Base-by-base conservation (phyloP, 805 yeast species). In the Yamadazyma paraphyllophila region DNA sequence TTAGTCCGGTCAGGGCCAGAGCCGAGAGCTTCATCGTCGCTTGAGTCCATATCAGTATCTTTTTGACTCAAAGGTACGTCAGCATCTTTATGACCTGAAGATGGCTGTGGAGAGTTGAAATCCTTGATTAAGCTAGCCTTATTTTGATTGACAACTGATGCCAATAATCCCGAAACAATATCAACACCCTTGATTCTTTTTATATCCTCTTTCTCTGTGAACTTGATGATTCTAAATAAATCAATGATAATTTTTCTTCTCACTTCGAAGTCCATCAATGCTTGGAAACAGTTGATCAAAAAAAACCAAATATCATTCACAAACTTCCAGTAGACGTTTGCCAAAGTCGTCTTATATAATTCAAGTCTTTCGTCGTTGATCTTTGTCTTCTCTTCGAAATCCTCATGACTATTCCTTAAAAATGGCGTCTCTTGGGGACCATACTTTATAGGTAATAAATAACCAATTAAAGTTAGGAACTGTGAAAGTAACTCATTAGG, bases 211-310 rank as follows among this genome's bases (percentile, higher is more conserved):
- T 57, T 52, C 3, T 60, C 54, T 12, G 75, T 52, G 34, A 79
- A 71, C 0, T 74, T 61, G 1, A 79, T 61, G 12, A 83, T 71
- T 49, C 88, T 73, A 11, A 78, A 60, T 13, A 87, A 55, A 13
- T 80, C 73, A 10, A 82, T 62, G 16, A 86, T 62, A 1, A 77
- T 78, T 42, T 77, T 70, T 44, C 81, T 73, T 52, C 94, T 76
- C 7, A 85, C 71, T 12, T 77, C 78, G 50, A 74, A 79, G 47
- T 86, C 88, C 58, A 86, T 83, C 0, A 92, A 76, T 2, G 92
- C 82, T 30, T 85, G 82, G 55, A 83, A 88, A 7, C 87, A 75
- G 49, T 78, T 81, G 9, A 85, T 61, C 43, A 88, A 56, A 3
- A 82, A 52, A 0, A 79, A 74, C 59, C 82, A 77, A 3, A 82